phyloP scores from a whole-genome alignment of 306 rosid species.

The Sphenostylis stenocarpa region DNA sequence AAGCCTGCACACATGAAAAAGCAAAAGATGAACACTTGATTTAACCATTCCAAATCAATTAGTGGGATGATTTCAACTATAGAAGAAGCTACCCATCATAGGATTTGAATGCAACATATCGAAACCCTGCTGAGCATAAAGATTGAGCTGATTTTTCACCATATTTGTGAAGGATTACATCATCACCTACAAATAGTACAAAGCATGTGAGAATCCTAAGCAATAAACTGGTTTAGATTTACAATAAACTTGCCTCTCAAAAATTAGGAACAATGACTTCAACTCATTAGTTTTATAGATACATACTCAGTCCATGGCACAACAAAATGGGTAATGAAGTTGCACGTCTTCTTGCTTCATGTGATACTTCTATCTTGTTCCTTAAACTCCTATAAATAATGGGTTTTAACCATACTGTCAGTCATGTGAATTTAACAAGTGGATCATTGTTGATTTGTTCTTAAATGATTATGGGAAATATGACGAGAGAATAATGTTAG shows the following conservation, averaged over 20 bases:
- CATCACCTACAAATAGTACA: constrained; percentile 54
- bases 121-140: constrained; percentile 82
- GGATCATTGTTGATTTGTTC: not conserved
- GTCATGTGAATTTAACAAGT: not conserved
- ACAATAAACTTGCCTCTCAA: not conserved
- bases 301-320: constrained; percentile 83
- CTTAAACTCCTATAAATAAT: constrained; percentile 62
- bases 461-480: constrained; percentile 11
- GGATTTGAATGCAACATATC: constrained; percentile 62
- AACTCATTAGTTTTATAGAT: constrained; percentile 21
- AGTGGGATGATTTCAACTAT: not conserved
- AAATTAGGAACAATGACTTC: not conserved
- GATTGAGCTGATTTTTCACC: constrained; percentile 84
- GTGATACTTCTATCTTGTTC: constrained; percentile 82
- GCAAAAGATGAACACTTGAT: constrained; percentile 10
- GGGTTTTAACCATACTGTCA: constrained; percentile 15
- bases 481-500: not conserved
- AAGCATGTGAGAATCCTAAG: not conserved
- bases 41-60: not conserved
- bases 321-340: constrained; percentile 75
- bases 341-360: constrained; percentile 88
- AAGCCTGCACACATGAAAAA: constrained; percentile 58
- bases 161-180: constrained; percentile 64
- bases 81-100: constrained; percentile 68
- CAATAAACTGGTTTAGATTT: not conserved